Evolutionary conservation across 140 eudicot species (phyloP).

Genomic region (Flaveria floridana): DNA sequence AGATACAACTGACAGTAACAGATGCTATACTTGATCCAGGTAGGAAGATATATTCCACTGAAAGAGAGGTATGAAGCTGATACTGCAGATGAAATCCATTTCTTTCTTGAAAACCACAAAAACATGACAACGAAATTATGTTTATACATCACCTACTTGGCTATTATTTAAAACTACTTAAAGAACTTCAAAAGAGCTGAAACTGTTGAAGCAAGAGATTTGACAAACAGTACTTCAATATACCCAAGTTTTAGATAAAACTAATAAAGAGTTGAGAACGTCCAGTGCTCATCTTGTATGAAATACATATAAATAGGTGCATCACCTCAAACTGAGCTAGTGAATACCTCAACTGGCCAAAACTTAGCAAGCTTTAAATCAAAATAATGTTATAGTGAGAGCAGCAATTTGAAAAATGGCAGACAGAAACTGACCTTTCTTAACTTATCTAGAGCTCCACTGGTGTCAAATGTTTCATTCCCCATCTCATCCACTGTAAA

Average conservation of each 20-base stretch:
- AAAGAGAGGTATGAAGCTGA: conserved; percentile 11
- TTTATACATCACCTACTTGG: conserved; percentile 13
- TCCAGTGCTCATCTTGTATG: conserved; percentile 15
- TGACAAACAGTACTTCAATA: neutral
- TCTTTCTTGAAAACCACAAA: conserved; percentile 12
- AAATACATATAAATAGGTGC: neutral
- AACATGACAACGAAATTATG: neutral
- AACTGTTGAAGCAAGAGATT: conserved; percentile 12
- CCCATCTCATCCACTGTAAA: conserved; percentile 96
- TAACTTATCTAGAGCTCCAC: conserved; percentile 95
- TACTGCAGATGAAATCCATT: conserved; percentile 2
- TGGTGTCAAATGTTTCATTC: conserved; percentile 96
- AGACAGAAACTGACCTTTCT: conserved; percentile 63
- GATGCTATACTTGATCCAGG: conserved; percentile 15
- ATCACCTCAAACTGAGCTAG: neutral
- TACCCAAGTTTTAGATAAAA: neutral
- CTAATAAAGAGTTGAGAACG: conserved; percentile 17
- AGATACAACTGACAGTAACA: conserved; percentile 5
- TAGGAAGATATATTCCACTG: neutral
- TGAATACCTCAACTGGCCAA: neutral
- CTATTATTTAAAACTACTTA: conserved; percentile 5
- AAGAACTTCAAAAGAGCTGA: conserved; percentile 16
- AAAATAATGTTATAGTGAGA: neutral
- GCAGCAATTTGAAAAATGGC: neutral
- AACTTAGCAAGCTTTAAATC: neutral